These are phyloP conservation scores for Aspergillus kassunensis DNA, from an alignment of 495 filamentous ascomycete species.

Conservation along the genomic window DNA sequence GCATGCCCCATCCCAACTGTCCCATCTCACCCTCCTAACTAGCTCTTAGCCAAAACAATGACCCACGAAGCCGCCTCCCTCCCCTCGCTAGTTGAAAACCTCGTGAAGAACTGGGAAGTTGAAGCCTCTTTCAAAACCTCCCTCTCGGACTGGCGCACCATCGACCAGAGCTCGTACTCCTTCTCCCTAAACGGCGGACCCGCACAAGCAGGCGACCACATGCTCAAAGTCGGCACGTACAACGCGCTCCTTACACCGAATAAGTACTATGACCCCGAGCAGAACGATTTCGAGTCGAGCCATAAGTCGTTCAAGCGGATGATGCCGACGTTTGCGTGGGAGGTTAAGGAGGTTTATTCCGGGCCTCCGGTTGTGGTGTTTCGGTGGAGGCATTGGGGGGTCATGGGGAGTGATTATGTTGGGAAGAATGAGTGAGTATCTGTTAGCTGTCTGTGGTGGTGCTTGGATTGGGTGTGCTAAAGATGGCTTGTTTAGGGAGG, in stretches of 20 bases:
- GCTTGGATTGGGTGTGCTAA: neutral
- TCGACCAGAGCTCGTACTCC: conserved; percentile 51
- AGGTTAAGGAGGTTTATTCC: conserved; percentile 61
- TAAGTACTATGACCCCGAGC: conserved; percentile 57
- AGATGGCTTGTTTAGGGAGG: conserved; percentile 37
- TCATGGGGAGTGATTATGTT: conserved; percentile 60
- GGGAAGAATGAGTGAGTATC: conserved; percentile 53
- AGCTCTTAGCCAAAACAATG: conserved; percentile 45
- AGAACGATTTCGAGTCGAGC: conserved; percentile 53
- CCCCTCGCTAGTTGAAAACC: conserved; percentile 58
- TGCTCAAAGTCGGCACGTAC: conserved; percentile 64
- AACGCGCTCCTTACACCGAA: conserved; percentile 60
- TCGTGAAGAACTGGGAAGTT: conserved; percentile 71
- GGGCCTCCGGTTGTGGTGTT: conserved; percentile 58
- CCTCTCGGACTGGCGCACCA: conserved; percentile 60
- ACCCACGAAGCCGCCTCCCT: conserved; percentile 53
- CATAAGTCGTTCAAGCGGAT: conserved; percentile 67
- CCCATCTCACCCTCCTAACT: neutral
- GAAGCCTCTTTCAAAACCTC: conserved; percentile 62
- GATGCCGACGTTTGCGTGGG: conserved; percentile 69
- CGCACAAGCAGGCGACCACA: conserved; percentile 53
- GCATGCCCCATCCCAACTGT: conserved; percentile 16
- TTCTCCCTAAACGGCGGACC: conserved; percentile 60
- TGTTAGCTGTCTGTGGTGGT: neutral
- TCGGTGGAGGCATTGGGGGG: conserved; percentile 63